Percentiles rank a stretch among this genome's conserved stretches.
These are phyloP conservation scores for Trichocomaceae sp. DNA, from an alignment of 2,329 filamentous ascomycete species.

Conservation along the genomic window DNA sequence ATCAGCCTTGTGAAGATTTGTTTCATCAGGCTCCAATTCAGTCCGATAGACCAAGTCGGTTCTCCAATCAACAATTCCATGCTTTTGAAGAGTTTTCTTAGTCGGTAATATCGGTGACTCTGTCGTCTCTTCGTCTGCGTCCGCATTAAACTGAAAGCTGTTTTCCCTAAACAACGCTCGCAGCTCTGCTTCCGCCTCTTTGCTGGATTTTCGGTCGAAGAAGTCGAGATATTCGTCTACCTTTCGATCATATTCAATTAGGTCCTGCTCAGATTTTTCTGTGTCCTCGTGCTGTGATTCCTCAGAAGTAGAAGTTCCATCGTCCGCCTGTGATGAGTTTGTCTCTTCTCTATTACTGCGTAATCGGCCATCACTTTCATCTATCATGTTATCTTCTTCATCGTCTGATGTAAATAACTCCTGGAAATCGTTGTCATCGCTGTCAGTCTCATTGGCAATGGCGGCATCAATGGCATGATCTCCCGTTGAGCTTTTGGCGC, in stretches of 20 bases:
- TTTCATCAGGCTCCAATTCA: slow-evolving; percentile 46
- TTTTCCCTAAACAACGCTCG: slow-evolving; percentile 27
- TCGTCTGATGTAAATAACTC: neutral
- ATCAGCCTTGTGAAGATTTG: slow-evolving; percentile 22
- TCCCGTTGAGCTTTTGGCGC: neutral
- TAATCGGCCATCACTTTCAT: slow-evolving; percentile 9
- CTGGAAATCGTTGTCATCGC: neutral
- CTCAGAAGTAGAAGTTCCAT: neutral
- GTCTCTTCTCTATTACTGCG: neutral
- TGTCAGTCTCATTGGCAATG: neutral
- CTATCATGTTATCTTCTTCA: neutral
- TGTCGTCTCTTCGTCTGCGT: slow-evolving; percentile 18
- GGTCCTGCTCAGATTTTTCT: neutral
- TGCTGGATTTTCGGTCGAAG: slow-evolving; percentile 42
- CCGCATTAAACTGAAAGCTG: neutral
- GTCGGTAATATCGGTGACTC: slow-evolving; percentile 19
- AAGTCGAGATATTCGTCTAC: slow-evolving; percentile 40
- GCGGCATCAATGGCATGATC: neutral
- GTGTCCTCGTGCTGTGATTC: neutral
- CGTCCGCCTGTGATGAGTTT: neutral
- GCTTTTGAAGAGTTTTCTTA: slow-evolving; percentile 27
- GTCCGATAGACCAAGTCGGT: slow-evolving; percentile 39
- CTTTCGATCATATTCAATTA: neutral
- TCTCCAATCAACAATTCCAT: slow-evolving; percentile 41
- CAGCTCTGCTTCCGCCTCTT: slow-evolving; percentile 38